These are phyloP conservation scores for Cyclostephanos invisitatus DNA, from an alignment of 108 stramenopile species.

Conservation along the genomic window DNA sequence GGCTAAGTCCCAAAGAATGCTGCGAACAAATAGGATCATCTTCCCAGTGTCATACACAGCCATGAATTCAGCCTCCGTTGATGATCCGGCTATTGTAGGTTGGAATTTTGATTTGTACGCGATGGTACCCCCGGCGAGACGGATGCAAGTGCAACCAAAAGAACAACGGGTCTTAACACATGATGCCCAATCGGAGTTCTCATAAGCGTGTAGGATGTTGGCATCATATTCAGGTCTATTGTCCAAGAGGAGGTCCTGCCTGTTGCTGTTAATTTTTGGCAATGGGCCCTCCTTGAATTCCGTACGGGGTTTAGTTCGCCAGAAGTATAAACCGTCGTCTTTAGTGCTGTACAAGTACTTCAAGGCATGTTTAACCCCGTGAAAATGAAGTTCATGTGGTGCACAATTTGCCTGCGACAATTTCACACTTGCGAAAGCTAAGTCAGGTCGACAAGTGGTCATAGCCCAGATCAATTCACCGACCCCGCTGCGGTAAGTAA, in stretches of 20 bases:
- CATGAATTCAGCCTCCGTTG: background rate
- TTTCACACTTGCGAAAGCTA: background rate
- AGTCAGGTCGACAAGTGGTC: background rate
- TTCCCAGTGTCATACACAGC: too few relatives aligned
- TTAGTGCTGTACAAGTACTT: background rate
- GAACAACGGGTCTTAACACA: slow-evolving; percentile 17
- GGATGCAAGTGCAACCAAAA: slow-evolving; percentile 17
- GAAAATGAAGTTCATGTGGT: background rate
- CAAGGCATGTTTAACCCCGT: background rate
- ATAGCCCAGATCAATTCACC: background rate
- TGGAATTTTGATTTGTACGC: slow-evolving; percentile 26
- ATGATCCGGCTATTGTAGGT: slow-evolving; percentile 21
- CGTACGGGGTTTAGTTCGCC: background rate
- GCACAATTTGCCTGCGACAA: background rate
- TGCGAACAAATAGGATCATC: too few relatives aligned
- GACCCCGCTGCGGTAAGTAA: background rate
- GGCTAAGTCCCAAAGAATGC: background rate
- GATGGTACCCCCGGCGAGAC: background rate
- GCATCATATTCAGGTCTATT: background rate
- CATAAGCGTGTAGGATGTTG: slow-evolving; percentile 8
- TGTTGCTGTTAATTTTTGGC: slow-evolving; percentile 3
- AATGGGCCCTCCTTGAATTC: slow-evolving; percentile 22
- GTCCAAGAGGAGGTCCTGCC: background rate
- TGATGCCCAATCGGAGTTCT: slow-evolving; percentile 27
- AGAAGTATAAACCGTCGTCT: background rate